phyloP scores from a whole-genome alignment of 139 green algal genomes.

The Chlorella sp. region DNA sequence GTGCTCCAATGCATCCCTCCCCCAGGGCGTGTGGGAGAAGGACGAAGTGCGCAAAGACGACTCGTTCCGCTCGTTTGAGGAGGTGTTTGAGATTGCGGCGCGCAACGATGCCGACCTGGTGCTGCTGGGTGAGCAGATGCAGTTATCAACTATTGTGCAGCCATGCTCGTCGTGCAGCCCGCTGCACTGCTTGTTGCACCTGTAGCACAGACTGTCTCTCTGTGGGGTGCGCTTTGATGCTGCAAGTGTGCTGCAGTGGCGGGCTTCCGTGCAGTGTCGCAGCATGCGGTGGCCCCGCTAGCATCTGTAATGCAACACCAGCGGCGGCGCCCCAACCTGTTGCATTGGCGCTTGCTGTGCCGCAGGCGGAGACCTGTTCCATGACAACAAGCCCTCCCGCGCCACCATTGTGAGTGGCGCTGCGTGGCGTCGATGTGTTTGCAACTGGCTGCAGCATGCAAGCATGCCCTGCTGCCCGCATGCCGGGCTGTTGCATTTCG shows the following conservation, averaged over 20 bases:
- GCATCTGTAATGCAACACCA: no score
- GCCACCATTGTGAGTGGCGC: constrained; percentile 49
- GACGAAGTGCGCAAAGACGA: constrained; percentile 92
- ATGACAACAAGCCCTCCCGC: constrained; percentile 95
- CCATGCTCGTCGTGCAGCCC: no score
- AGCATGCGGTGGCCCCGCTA: no score
- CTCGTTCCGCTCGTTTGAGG: constrained; percentile 93
- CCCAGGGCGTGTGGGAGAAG: constrained; percentile 95
- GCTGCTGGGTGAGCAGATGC: constrained; percentile 70
- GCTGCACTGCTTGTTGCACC: no score
- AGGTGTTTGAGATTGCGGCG: constrained; percentile 78
- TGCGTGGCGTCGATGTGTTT: not conserved
- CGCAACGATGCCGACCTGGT: constrained; percentile 83
- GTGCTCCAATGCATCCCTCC: no score
- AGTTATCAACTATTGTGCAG: no score
- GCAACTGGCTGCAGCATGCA: not conserved
- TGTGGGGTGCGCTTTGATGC: no score
- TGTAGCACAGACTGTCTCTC: no score
- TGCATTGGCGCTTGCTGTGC: no score
- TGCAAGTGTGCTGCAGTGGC: no score
- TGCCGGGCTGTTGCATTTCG: not conserved
- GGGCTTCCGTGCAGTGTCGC: no score
- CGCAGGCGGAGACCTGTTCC: constrained; percentile 92
- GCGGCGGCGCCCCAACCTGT: no score
- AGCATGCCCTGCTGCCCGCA: not conserved